phyloP scores from a whole-genome alignment of 1,284 basidiomycete species.

The Coriolopsis trogii region DNA sequence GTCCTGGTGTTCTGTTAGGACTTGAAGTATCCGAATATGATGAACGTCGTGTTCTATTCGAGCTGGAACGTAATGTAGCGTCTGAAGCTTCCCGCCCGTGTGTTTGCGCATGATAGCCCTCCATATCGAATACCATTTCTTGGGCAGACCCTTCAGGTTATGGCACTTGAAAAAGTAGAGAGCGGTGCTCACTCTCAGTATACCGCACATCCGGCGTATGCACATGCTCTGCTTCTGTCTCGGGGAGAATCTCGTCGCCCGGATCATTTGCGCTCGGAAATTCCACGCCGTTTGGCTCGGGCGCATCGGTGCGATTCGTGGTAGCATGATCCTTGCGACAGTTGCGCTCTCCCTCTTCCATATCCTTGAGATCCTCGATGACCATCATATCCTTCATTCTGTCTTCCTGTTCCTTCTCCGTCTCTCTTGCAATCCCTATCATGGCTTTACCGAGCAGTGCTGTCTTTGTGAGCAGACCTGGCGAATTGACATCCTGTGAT shows the following conservation, averaged over 20 bases:
- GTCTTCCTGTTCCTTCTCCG: conserved; percentile 31
- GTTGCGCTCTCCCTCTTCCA: conserved; percentile 23
- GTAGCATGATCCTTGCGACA: conserved; percentile 29
- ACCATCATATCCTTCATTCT: conserved; percentile 33
- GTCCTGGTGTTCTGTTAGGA: conserved; percentile 25
- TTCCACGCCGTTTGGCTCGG: conserved; percentile 20
- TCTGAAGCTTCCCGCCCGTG: conserved; percentile 43
- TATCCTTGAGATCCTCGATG: conserved; percentile 28
- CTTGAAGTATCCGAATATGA: conserved; percentile 20
- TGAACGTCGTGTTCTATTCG: conserved; percentile 20
- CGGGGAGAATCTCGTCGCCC: conserved; percentile 58
- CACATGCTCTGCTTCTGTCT: conserved; percentile 45
- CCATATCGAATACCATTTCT: conserved; percentile 69
- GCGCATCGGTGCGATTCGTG: conserved; percentile 29
- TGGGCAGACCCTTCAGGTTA: background rate
- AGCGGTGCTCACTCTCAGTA: conserved; percentile 54
- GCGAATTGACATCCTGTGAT: conserved; percentile 6
- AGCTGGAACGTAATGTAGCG: conserved; percentile 37
- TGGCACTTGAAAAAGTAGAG: conserved; percentile 26
- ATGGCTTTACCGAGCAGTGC: conserved; percentile 36
- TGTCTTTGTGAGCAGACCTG: conserved; percentile 28
- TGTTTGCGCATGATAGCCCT: conserved; percentile 65
- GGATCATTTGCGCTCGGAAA: conserved; percentile 25
- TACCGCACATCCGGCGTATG: conserved; percentile 72
- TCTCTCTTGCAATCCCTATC: conserved; percentile 33